Evolutionary conservation across 2,329 filamentous ascomycete species (phyloP), one percentile per base, ranked within the genome.

Genomic region (Drechslera avenae): DNA sequence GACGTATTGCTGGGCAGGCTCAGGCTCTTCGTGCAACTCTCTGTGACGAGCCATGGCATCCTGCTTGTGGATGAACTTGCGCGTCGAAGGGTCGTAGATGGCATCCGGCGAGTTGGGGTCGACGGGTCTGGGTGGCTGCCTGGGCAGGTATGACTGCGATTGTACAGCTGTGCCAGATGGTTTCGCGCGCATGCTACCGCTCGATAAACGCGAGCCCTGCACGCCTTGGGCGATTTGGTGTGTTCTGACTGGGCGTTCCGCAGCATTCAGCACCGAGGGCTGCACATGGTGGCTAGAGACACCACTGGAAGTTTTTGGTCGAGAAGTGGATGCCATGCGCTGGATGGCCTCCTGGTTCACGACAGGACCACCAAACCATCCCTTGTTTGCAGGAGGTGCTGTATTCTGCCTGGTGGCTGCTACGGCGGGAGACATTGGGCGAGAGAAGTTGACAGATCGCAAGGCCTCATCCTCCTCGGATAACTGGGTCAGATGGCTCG

Each of bases 381-480:
- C 57, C 40, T 50, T 63, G 60, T 30, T 65, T 37, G 39, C 57
- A 46, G 47, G 56, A 3, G 52, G 49, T 33, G 49, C 55, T 23
- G 59, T 46, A 30, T 46, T 56, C 36, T 54, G 51, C 10, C 35
- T 32, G 35, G 53, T 30, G 39, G 46, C 33, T 30, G 50, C 36
- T 52, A 60, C 12, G 62, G 58, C 18, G 10, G 82, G 69, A 43
- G 76, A 76, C 56, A 79, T 81, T 32, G 81, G 81, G 23, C 79
- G 76, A 37, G 81, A 84, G 62, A 82, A 83, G 69, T 83, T 83
- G 60, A 81, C 71, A 6, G 68, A 77, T 53, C 75, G 73, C 59
- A 71, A 70, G 28, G 72, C 71, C 47, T 76, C 73, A 31, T 79
- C 78, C 54, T 76, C 54, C 62, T 77, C 75, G 21, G 61, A 65